Conservation (phyloP, 768 basidiomycete species). For the Leccinum arenicola region DNA sequence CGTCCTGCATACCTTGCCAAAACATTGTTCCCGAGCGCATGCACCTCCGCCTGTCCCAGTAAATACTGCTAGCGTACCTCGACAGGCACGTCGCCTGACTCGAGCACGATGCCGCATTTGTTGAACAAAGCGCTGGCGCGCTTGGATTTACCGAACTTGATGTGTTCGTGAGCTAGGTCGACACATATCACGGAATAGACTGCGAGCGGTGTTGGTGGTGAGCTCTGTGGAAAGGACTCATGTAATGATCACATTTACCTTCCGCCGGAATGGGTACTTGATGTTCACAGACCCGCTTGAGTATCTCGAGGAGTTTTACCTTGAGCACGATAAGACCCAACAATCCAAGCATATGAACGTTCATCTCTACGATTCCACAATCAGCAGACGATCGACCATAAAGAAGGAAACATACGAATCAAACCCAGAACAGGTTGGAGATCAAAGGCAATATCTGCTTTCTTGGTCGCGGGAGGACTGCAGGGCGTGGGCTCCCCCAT, state of each 20-base stretch:
- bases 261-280: constrained; percentile 41
- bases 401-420: constrained; percentile 46
- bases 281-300: constrained; percentile 58
- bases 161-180: constrained; percentile 77
- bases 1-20: constrained; percentile 48
- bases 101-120: constrained; percentile 48
- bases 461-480: constrained; percentile 1
- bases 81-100: constrained; percentile 43
- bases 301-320: constrained; percentile 62
- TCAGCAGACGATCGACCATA: not conserved
- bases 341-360: constrained; percentile 62
- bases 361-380: constrained; percentile 41
- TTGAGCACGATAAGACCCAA: constrained; percentile 64
- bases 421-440: constrained; percentile 40
- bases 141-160: constrained; percentile 69
- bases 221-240: not conserved
- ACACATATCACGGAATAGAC: constrained; percentile 63
- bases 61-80: constrained; percentile 54
- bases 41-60: constrained; percentile 63
- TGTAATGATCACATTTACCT: constrained; percentile 36
- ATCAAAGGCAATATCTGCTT: constrained; percentile 16
- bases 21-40: constrained; percentile 59
- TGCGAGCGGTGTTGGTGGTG: constrained; percentile 22
- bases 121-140: constrained; percentile 66
- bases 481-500: constrained; percentile 7